These are phyloP conservation scores for Cladosporium sp. DNA, from an alignment of 2,329 filamentous ascomycete genomes.

Conservation along the genomic window DNA sequence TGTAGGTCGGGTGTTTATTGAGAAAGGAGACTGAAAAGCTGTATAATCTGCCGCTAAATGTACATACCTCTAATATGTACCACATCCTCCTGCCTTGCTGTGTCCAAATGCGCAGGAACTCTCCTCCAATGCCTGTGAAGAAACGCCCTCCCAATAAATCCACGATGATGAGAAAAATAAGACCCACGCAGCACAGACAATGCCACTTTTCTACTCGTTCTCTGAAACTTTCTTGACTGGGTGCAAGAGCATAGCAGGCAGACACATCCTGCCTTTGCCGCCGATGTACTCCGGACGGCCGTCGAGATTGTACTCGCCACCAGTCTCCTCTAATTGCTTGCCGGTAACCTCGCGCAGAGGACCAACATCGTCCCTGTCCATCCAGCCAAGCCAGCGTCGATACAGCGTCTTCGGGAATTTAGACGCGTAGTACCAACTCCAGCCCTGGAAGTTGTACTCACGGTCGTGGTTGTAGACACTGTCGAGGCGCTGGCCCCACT, in stretches of 20 bases:
- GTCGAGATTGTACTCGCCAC: constrained; percentile 5
- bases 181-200: no score
- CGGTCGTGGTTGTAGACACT: constrained; percentile 55
- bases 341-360: constrained; percentile 63
- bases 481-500: constrained; percentile 42
- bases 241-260: constrained; percentile 44
- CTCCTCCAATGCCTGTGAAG: no score
- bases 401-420: constrained; percentile 79
- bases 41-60: no score
- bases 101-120: no score
- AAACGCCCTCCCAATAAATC: not conserved
- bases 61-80: no score
- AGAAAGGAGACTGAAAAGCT: no score
- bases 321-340: constrained; percentile 36
- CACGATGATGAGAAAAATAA: no score
- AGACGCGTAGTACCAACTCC: constrained; percentile 89
- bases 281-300: constrained; percentile 50
- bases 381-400: constrained; percentile 78
- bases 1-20: no score
- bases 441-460: constrained; percentile 82
- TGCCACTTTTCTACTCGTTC: constrained; percentile 23
- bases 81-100: no score
- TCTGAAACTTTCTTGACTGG: constrained; percentile 47
- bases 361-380: constrained; percentile 73
- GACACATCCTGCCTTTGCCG: constrained; percentile 46